Conservation (phyloP, 352 stramenopile species). For the Blastocystis hominis region DNA sequence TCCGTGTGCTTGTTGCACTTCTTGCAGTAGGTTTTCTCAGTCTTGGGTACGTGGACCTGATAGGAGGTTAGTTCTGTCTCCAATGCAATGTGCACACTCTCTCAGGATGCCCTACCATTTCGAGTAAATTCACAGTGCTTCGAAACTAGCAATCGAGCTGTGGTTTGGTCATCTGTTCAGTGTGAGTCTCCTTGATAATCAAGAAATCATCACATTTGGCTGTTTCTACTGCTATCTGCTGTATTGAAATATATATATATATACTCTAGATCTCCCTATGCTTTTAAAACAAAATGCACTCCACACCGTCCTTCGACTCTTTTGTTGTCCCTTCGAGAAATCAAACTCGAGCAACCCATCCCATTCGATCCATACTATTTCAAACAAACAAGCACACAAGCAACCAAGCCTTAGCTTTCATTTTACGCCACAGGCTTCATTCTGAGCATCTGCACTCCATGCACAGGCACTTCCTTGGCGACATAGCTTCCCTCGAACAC, state of each 20-base stretch:
- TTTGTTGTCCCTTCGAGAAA: no score
- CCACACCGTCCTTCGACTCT: no score
- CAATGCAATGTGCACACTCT: neutral
- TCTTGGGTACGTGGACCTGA: conserved; percentile 97
- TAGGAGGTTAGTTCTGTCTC: neutral
- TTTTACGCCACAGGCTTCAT: neutral
- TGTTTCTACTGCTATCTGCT: no score
- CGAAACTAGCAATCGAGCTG: neutral
- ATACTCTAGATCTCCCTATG: no score
- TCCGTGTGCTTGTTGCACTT: conserved; percentile 95
- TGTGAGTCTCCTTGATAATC: conserved; percentile 14
- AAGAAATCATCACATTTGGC: neutral
- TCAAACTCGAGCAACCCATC: no score
- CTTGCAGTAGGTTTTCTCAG: conserved; percentile 96
- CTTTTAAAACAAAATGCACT: no score
- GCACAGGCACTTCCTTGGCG: neutral
- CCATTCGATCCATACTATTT: no score
- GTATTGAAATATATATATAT: no score
- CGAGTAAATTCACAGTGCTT: neutral
- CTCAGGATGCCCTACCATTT: neutral
- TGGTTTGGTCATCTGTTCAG: neutral
- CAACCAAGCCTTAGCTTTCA: no score
- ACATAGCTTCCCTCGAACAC: conserved; percentile 30
- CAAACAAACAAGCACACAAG: neutral
- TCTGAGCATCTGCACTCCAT: conserved; percentile 21